Evolutionary conservation across 2,329 filamentous ascomycete species (phyloP).

Genomic region (Hortaea werneckii): DNA sequence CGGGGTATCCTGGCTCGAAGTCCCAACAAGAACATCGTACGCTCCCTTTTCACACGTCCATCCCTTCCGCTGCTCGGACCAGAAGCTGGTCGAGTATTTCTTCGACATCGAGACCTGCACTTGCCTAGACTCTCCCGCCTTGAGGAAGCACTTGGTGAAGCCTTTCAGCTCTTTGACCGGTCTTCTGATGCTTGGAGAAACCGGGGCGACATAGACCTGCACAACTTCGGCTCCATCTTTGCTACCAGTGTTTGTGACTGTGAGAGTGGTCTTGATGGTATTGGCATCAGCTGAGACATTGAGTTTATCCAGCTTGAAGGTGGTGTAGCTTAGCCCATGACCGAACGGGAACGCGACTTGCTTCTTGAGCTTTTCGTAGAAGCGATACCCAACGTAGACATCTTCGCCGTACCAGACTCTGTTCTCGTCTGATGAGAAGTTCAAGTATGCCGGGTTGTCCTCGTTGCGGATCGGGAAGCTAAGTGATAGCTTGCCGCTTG

Average conservation of each 20-base stretch:
- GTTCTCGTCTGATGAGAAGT: slow-evolving; percentile 62
- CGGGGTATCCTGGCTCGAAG: slow-evolving; percentile 43
- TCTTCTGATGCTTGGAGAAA: slow-evolving; percentile 51
- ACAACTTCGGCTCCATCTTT: slow-evolving; percentile 53
- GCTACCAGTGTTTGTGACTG: slow-evolving; percentile 47
- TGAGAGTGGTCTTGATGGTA: slow-evolving; percentile 39
- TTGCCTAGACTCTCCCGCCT: slow-evolving; percentile 46
- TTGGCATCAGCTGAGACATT: slow-evolving; percentile 41
- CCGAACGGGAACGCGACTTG: slow-evolving; percentile 64
- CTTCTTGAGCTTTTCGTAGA: slow-evolving; percentile 55
- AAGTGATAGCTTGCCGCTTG: slow-evolving; percentile 63
- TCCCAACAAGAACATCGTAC: slow-evolving; percentile 53
- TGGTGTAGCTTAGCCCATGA: slow-evolving; percentile 68
- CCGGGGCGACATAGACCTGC: slow-evolving; percentile 58
- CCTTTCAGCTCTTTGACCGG: slow-evolving; percentile 62
- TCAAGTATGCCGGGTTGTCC: slow-evolving; percentile 57
- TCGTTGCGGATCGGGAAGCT: slow-evolving; percentile 49
- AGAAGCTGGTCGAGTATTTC: slow-evolving; percentile 60
- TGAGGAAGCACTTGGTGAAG: slow-evolving; percentile 55
- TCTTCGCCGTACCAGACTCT: slow-evolving; percentile 63
- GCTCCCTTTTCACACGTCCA: slow-evolving; percentile 58
- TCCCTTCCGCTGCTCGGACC: slow-evolving; percentile 55
- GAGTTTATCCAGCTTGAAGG: slow-evolving; percentile 53
- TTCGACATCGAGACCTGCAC: slow-evolving; percentile 48
- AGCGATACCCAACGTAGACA: slow-evolving; percentile 61